Base-by-base conservation (phyloP, 768 basidiomycete species). In the Leucocoprinus leucothites region DNA sequence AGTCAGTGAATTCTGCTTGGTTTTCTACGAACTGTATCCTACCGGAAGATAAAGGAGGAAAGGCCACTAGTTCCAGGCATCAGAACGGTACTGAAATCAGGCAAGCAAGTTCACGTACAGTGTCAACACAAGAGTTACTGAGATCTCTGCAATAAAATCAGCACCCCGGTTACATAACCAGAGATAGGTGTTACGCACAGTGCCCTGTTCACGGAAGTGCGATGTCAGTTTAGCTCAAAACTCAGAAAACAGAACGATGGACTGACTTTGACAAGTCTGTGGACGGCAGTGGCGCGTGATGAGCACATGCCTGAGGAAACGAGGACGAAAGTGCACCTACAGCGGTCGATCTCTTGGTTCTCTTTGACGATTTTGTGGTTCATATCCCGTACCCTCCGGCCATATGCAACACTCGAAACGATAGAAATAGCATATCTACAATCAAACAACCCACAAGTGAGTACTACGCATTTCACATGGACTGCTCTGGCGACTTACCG, bases 391-490 rank as follows among this genome's bases (percentile, higher is more conserved):
- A 66, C 61, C 26, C 67, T 55, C 26, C 64, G 56, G 19, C 67
- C 67, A 54, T 68, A 66, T 19, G 60, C 59, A 14, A 66, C 59
- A 34, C 60, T 60, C 26, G 62, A 62, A 16, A 60, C 63, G 9
- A 66, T 57, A 5, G 67, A 68, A 14, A 62, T 59, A 3, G 65
- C 60, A 40, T 62, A 65, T 22, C 66, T 67, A 26, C 16, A 13
- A 14, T n/a, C 28, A 9, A 16, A 47, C 3, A 52, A 61, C 51
- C 58, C 57, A 28, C 41, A 8, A 59, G n/a, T 7, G 45, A 55
- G 16, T 19, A 13, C 26, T 3, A n/a, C 16, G 5, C 38, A 13
- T 3, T 38, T 4, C 6, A 21, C 42, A 41, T 5, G 38, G 13
- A 36, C 34, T 36, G n/a, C 3, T 9, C 28, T n/a, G 35, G 25